Evolutionary conservation across 441 rosid genomes (phyloP), one percentile per base, ranked within the genome.

Genomic region (Omphalea diandra): DNA sequence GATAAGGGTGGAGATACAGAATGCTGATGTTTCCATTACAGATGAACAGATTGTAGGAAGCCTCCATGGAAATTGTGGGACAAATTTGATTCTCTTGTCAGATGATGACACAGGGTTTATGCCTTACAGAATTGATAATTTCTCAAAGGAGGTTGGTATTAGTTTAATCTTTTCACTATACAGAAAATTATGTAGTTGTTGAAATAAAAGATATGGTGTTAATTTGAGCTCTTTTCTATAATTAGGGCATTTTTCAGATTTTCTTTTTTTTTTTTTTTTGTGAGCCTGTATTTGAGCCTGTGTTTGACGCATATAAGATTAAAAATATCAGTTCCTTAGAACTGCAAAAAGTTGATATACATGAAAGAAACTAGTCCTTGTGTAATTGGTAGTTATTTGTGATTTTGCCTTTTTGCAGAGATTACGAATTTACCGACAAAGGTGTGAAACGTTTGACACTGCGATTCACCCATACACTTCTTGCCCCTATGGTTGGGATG

Each of bases 401-500:
- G n/a, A n/a, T 27, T 63, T 71, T 77, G 67, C 38, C 70, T 32
- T 63, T 59, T 68, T 72, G 26, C 75, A 95, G 98, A 90, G 89
- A 73, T 80, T 95, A 79, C 86, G 98, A 75, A 78, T 95, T 74
- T 90, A 88, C 77, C 99, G 93, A 68, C 99, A 90, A 74, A 85
- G 76, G 74, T 93, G 98, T 80, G 99, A 95, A 81, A 89, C 88
- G 67, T 90, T 87, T 77, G 98, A 90, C 77, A 88, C 97, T 67
- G 78, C 84, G 59, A 73, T 95, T 79, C 88, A 89, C 53, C 89
- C 97, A 10, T 93, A 93, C 75, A 83, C 89, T 49, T 90, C 92
- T 61, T 87, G 87, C 80, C 95, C 92, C 57, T 93, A 95, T 85
- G 97, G 98, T 49, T 95, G 99, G 99, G 99, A 95, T 88, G 99